A percentile compares a stretch with the other conserved stretches of the same genome.
phyloP scores from a whole-genome alignment of 352 stramenopile genomes.

The Phytophthora vignae region DNA sequence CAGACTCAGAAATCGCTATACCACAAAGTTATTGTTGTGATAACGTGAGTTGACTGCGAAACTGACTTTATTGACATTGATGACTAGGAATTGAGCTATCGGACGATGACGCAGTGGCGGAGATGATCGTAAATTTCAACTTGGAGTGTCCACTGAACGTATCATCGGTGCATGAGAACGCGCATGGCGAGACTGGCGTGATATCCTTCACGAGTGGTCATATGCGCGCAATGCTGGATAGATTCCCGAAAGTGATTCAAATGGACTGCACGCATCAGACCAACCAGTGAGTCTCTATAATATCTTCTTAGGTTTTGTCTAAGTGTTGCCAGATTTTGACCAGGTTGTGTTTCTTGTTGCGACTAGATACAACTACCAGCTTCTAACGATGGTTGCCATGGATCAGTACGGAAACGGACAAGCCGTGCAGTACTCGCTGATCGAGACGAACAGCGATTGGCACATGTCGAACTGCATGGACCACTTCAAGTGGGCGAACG shows the following conservation, averaged over 20 bases:
- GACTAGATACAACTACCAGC: conserved; percentile 23
- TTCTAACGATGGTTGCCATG: conserved; percentile 11
- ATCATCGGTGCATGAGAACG: conserved; percentile 8
- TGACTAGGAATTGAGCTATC: background rate
- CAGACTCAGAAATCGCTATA: no score
- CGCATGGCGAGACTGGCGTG: conserved; percentile 14
- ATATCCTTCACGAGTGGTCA: conserved; percentile 10
- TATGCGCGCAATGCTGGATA: conserved; percentile 12
- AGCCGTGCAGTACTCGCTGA: conserved; percentile 15
- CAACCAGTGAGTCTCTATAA: conserved; percentile 9
- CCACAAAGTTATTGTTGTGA: background rate
- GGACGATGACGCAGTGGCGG: conserved; percentile 7
- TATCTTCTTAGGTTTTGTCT: no score
- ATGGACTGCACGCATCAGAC: background rate
- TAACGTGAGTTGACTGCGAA: background rate
- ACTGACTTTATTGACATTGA: background rate
- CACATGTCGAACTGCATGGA: conserved; percentile 13
- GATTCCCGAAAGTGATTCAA: conserved; percentile 10
- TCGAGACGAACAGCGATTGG: conserved; percentile 12
- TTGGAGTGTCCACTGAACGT: background rate
- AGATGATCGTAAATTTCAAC: conserved; percentile 21
- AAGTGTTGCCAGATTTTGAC: background rate
- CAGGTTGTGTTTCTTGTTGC: background rate
- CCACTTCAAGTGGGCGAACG: conserved; percentile 17
- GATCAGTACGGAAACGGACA: conserved; percentile 10